These are phyloP conservation scores for Actinomucor elegans DNA, from an alignment of 371 early-diverging fungal species.

Conservation along the genomic window DNA sequence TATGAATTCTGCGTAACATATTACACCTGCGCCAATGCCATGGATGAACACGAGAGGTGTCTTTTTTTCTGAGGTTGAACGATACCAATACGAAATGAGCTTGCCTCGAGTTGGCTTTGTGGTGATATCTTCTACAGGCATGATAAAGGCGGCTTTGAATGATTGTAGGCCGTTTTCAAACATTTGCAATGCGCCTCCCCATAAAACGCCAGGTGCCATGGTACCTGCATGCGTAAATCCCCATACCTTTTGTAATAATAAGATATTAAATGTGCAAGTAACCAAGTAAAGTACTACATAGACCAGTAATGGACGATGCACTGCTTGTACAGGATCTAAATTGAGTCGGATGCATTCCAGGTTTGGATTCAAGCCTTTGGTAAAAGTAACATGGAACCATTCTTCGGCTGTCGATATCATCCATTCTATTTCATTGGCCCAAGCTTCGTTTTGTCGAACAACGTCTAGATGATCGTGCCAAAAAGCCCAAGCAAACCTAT, in stretches of 20 bases:
- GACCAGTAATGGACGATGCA: slow-evolving; percentile 59
- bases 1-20: slow-evolving; percentile 57
- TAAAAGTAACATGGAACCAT: slow-evolving; percentile 39
- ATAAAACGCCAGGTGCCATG: slow-evolving; percentile 9
- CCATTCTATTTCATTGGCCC: slow-evolving; percentile 46
- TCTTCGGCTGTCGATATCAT: slow-evolving; percentile 49
- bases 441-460: slow-evolving; percentile 28
- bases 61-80: slow-evolving; percentile 5
- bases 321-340: slow-evolving; percentile 61
- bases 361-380: slow-evolving; percentile 51
- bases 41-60: slow-evolving; percentile 68
- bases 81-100: slow-evolving; percentile 32
- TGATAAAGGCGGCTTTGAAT: neutral
- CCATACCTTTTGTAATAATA: slow-evolving; percentile 23
- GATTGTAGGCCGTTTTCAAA: neutral
- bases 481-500: slow-evolving; percentile 60
- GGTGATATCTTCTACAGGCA: too few species aligned
- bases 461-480: slow-evolving; percentile 48
- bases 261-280: slow-evolving; percentile 27
- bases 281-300: slow-evolving; percentile 44
- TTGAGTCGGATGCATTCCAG: slow-evolving; percentile 58
- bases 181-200: slow-evolving; percentile 27
- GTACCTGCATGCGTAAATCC: slow-evolving; percentile 19
- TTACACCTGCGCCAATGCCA: slow-evolving; percentile 66
- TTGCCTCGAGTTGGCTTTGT: neutral